Evolutionary conservation across 2,329 filamentous ascomycete genomes (phyloP).

Genomic region (Mycosphaerella sp.): DNA sequence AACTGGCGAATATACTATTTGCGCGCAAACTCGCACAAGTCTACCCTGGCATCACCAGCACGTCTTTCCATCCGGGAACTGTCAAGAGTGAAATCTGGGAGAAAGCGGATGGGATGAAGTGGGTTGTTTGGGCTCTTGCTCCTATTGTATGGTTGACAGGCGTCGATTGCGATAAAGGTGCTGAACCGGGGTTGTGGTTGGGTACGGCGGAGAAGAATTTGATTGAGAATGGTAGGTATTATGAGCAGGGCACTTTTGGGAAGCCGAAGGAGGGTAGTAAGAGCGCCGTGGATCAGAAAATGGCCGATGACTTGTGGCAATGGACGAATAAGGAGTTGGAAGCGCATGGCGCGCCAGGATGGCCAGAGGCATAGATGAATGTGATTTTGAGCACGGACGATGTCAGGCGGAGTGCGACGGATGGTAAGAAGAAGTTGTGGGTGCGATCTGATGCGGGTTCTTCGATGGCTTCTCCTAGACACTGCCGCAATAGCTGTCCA

Average conservation of each 20-base stretch:
- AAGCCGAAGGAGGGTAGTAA: conserved; percentile 10
- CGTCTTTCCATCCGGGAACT: conserved; percentile 47
- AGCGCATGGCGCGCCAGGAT: conserved; percentile 14
- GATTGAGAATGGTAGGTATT: conserved; percentile 27
- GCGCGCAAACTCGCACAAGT: conserved; percentile 38
- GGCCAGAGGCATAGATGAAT: conserved; percentile 5
- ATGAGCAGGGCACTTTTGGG: conserved; percentile 24
- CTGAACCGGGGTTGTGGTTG: conserved; percentile 26
- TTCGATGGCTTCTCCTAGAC: too few relatives aligned
- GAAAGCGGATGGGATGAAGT: conserved; percentile 14
- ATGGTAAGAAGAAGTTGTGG: too few relatives aligned
- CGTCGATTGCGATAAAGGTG: conserved; percentile 20
- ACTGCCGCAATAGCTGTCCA: too few relatives aligned
- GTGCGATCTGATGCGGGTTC: too few relatives aligned
- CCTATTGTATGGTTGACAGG: conserved; percentile 7
- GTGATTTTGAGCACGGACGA: neutral
- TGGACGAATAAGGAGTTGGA: conserved; percentile 30
- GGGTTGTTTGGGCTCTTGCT: neutral
- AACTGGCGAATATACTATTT: conserved; percentile 48
- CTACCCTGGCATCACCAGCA: conserved; percentile 42
- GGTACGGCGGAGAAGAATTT: conserved; percentile 19
- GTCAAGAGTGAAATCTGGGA: conserved; percentile 42
- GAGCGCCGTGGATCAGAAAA: conserved; percentile 16
- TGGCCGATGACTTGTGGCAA: conserved; percentile 27
- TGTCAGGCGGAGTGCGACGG: neutral